Evolutionary conservation across 805 yeast genomes (phyloP).

Genomic region (Komagataella kurtzmanii): DNA sequence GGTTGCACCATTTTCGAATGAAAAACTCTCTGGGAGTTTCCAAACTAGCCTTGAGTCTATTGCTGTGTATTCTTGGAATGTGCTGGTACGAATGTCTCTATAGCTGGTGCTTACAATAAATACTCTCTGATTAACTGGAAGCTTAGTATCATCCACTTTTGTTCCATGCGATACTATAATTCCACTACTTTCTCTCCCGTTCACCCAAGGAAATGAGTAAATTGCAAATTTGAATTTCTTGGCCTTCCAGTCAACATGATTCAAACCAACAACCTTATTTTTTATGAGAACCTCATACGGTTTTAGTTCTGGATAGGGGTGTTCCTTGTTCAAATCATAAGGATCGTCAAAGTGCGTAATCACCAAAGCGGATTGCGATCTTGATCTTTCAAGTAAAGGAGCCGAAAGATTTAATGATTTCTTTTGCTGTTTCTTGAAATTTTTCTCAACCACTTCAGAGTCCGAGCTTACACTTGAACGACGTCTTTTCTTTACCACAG

Average conservation of each 20-base stretch:
- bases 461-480: background rate
- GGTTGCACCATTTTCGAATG: constrained; percentile 27
- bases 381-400: background rate
- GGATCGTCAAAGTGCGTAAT: constrained; percentile 13
- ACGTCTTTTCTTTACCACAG: background rate
- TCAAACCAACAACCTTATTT: constrained; percentile 24
- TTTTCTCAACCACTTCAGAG: background rate
- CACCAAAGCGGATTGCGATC: constrained; percentile 9
- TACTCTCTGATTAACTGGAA: constrained; percentile 22
- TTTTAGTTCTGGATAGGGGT: constrained; percentile 11
- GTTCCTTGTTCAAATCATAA: constrained; percentile 5
- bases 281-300: constrained; percentile 14
- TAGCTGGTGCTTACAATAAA: constrained; percentile 32
- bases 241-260: constrained; percentile 38
- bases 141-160: constrained; percentile 13
- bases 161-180: constrained; percentile 20
- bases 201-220: constrained; percentile 35
- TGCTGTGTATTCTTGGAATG: constrained; percentile 31
- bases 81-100: constrained; percentile 30
- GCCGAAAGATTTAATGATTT: background rate
- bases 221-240: constrained; percentile 30
- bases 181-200: constrained; percentile 34
- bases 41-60: constrained; percentile 30
- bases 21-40: constrained; percentile 23
- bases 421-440: background rate